Evolutionary conservation across 495 filamentous ascomycete species (phyloP), one percentile per base, ranked within the genome.

Genomic region (Hypomontagnella monticulosa): DNA sequence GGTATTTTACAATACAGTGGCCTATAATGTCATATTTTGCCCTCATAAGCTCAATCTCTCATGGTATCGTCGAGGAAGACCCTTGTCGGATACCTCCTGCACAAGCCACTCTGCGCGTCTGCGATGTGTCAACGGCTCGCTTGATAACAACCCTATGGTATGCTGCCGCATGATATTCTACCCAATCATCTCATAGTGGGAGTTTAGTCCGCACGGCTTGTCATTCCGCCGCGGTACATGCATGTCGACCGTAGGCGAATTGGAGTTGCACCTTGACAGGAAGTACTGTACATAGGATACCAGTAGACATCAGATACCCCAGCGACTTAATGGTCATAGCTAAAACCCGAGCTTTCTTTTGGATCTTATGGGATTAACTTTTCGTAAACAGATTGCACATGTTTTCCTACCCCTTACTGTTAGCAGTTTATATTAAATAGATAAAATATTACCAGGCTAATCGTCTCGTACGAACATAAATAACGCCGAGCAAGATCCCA

Each of bases 401-500:
- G 20, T n/a, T n/a, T 10, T 12, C 7, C 16, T 44, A 44, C 34
- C 44, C 6, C 7, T 46, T 32, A 3, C 23, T 27, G 23, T 54
- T 47, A 36, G 34, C 33, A 47, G 42, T 30, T 19, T 27, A 27
- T 3, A 27, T 27, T 27, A 27, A 27, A 27, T 20, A 32, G 50
- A 30, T 47, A 54, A 34, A 59, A 34, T 12, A 34, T 18, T 53
- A 49, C 27, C 43, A 44, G 57, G 16, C 9, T 32, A 38, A 15
- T 4, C 6, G 19, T 14, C 12, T 37, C 23, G 15, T 53, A 23
- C 55, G 61, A 57, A 48, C 44, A 53, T 44, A 43, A 33, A 16
- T 57, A 49, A 44, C 56, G n/a, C 44, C 36, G 56, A 49, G 18
- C 43, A 32, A 43, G 23, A 61, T 57, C 50, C 23, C 46, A 57